Conservation (phyloP, 495 filamentous ascomycete genomes). For the Aspergillus coremiiformis region DNA sequence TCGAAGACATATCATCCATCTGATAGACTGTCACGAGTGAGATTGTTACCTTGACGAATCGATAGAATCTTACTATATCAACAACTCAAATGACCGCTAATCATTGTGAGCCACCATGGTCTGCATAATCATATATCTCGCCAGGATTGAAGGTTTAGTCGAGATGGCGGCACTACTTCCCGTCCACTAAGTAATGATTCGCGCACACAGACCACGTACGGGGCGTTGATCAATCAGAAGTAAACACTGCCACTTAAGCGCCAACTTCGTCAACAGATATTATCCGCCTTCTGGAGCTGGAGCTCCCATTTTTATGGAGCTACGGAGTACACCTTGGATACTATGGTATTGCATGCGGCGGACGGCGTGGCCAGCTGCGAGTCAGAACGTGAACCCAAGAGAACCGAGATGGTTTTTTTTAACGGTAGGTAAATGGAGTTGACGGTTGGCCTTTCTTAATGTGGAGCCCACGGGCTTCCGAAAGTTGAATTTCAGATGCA, state of each 20-base stretch:
- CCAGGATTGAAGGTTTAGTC: conserved; percentile 13
- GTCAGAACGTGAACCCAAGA: conserved; percentile 14
- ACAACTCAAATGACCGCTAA: background rate
- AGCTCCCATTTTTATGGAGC: background rate
- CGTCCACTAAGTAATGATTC: background rate
- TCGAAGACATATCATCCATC: too few species aligned
- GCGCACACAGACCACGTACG: background rate
- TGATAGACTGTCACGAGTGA: background rate
- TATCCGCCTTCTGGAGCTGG: background rate
- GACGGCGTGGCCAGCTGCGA: conserved; percentile 17
- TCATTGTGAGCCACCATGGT: background rate
- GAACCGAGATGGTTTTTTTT: conserved; percentile 6
- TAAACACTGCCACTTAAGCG: conserved; percentile 4
- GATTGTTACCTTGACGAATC: background rate
- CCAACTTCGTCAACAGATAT: conserved; percentile 4
- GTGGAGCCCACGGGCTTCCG: conserved; percentile 15
- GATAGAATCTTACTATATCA: background rate
- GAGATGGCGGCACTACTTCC: background rate
- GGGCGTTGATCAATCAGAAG: background rate
- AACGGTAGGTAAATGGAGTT: conserved; percentile 9
- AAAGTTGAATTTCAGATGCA: conserved; percentile 11
- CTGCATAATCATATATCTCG: conserved; percentile 8
- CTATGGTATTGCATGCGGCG: conserved; percentile 14
- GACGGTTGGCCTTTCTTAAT: background rate
- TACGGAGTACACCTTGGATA: conserved; percentile 8